phyloP scores from a whole-genome alignment of 78 protist species.

The Mantamonas sphyraenae region DNA sequence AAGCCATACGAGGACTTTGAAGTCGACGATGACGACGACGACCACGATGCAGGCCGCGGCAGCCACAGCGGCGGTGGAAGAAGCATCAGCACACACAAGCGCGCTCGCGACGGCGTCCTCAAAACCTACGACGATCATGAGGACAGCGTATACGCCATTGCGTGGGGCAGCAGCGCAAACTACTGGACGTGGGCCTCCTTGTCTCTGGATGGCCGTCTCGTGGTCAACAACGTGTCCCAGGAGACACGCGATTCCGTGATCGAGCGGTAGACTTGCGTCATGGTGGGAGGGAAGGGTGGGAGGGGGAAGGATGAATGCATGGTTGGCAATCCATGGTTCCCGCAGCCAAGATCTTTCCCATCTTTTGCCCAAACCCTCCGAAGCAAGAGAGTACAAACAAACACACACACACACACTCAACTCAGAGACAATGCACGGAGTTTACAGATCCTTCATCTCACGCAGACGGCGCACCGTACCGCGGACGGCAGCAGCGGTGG shows the following conservation, averaged over 20 bases:
- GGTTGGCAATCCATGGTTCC: too few species aligned
- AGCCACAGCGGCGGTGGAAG: too few species aligned
- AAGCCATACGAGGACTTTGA: neutral
- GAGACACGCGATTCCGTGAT: too few species aligned
- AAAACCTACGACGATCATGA: conserved; percentile 36
- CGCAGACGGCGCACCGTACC: conserved; percentile 90
- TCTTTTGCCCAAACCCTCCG: too few species aligned
- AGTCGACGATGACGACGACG: neutral
- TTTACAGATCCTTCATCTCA: conserved; percentile 61
- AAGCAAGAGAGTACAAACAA: too few species aligned
- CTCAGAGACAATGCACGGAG: too few species aligned
- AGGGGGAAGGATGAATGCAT: too few species aligned
- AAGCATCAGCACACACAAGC: neutral
- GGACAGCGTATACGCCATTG: conserved; percentile 43
- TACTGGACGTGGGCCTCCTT: conserved; percentile 64
- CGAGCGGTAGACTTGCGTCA: too few species aligned
- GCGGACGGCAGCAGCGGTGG: conserved; percentile 88
- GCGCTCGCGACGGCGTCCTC: conserved; percentile 10
- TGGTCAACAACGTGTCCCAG: conserved; percentile 50
- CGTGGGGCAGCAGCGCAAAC: conserved; percentile 44
- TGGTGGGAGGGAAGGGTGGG: too few species aligned
- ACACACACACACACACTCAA: too few species aligned
- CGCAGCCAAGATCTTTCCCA: too few species aligned
- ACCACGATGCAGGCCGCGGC: too few species aligned
- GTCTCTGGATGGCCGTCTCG: conserved; percentile 57